These are phyloP conservation scores for Sugiyamaella valdiviana DNA, from an alignment of 805 yeast species.

Conservation along the genomic window DNA sequence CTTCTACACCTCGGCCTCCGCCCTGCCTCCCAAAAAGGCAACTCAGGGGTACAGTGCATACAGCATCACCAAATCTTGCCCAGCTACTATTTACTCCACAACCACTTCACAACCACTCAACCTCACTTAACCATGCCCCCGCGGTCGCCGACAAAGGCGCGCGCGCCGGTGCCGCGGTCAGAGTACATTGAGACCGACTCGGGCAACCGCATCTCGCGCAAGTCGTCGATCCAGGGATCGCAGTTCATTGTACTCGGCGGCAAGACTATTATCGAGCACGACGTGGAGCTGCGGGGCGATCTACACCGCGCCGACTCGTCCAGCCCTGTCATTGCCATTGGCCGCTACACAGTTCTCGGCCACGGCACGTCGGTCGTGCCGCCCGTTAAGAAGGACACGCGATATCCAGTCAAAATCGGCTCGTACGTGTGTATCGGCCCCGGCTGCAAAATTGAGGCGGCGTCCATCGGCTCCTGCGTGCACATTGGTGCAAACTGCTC, in stretches of 20 bases:
- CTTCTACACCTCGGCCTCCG: not conserved
- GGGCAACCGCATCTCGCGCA: conserved; percentile 33
- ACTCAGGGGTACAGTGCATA: not conserved
- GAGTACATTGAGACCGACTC: conserved; percentile 26
- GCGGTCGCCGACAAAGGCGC: not conserved
- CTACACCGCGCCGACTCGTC: conserved; percentile 24
- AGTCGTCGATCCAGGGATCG: conserved; percentile 32
- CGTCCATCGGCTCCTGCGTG: conserved; percentile 35
- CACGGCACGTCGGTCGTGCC: conserved; percentile 27
- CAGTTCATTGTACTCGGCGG: conserved; percentile 35
- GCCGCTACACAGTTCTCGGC: conserved; percentile 30
- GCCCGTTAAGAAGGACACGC: conserved; percentile 22
- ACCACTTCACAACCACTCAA: not conserved
- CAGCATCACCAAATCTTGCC: not conserved
- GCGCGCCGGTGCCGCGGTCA: not conserved
- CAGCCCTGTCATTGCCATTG: conserved; percentile 33
- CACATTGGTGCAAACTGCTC: conserved; percentile 31
- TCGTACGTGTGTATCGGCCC: conserved; percentile 33
- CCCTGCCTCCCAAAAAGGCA: not conserved
- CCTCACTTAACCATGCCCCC: not conserved
- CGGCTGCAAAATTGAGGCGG: conserved; percentile 30
- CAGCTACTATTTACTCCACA: not conserved
- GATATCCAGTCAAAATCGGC: conserved; percentile 35
- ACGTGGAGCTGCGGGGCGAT: conserved; percentile 32
- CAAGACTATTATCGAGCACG: conserved; percentile 29